Conservation (phyloP, 2,329 filamentous ascomycete species). For the Dendryphion nanum region DNA sequence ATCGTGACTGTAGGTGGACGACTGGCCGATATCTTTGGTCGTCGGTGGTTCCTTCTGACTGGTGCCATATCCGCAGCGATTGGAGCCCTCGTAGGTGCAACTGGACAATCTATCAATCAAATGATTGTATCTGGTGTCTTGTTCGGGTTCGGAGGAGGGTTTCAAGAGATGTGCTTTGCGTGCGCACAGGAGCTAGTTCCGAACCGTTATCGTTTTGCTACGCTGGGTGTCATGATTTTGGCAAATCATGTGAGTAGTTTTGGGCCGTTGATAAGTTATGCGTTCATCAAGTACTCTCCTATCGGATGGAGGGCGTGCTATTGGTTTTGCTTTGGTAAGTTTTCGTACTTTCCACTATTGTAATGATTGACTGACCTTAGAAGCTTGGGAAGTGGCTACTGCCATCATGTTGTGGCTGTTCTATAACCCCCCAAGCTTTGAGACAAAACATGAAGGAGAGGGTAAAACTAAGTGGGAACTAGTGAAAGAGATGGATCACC, state of each 20-base stretch:
- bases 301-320: constrained; percentile 33
- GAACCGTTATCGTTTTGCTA: constrained; percentile 27
- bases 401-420: constrained; percentile 32
- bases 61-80: constrained; percentile 19
- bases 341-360: too few relatives aligned
- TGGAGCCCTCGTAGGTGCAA: constrained; percentile 24
- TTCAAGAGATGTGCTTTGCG: constrained; percentile 26
- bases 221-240: constrained; percentile 30
- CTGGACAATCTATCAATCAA: constrained; percentile 21
- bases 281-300: constrained; percentile 28
- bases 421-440: constrained; percentile 28
- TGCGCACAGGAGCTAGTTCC: constrained; percentile 28
- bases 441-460: constrained; percentile 29
- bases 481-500: constrained; percentile 49
- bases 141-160: constrained; percentile 22
- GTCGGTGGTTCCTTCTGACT: constrained; percentile 38
- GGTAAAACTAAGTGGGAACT: constrained; percentile 23
- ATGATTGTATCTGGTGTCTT: constrained; percentile 24
- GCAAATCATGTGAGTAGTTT: constrained; percentile 35
- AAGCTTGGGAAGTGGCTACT: constrained; percentile 24
- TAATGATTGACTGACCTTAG: too few relatives aligned
- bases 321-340: constrained; percentile 37
- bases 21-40: constrained; percentile 18
- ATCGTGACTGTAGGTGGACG: constrained; percentile 35
- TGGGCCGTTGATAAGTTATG: constrained; percentile 30